Conservation (phyloP, 2,329 filamentous ascomycete genomes). For the Aspergillus eucalypticola region DNA sequence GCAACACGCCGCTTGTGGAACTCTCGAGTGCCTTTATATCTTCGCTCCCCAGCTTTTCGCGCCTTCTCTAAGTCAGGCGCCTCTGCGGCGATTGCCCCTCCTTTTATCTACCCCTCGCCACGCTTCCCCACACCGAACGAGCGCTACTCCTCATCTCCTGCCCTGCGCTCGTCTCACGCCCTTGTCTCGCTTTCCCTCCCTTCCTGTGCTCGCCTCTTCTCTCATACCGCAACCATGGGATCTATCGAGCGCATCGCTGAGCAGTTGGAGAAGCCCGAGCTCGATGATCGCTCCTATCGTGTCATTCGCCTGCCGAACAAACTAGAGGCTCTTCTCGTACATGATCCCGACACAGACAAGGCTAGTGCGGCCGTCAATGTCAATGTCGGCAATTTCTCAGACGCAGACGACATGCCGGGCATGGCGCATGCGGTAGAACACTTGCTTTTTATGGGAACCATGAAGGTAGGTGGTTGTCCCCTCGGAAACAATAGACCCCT, state of each 20-base stretch:
- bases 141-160: constrained; percentile 12
- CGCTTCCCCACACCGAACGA: constrained; percentile 15
- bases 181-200: constrained; percentile 21
- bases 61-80: constrained; percentile 16
- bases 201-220: constrained; percentile 20
- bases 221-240: constrained; percentile 20
- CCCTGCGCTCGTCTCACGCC: constrained; percentile 11
- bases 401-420: constrained; percentile 85
- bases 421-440: constrained; percentile 97
- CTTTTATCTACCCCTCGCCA: constrained; percentile 19
- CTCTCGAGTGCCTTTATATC: constrained; percentile 14
- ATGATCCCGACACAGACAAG: constrained; percentile 94
- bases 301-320: constrained; percentile 83
- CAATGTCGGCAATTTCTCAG: constrained; percentile 93
- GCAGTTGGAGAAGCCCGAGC: constrained; percentile 74
- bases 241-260: constrained; percentile 60
- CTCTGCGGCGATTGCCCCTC: constrained; percentile 20
- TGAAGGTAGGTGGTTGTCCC: constrained; percentile 66
- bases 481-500: not conserved
- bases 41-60: constrained; percentile 16
- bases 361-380: constrained; percentile 93
- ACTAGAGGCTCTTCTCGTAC: constrained; percentile 87
- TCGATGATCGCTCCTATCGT: constrained; percentile 84
- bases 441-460: constrained; percentile 96
- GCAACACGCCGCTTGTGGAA: constrained; percentile 26